A percentile compares a stretch with the other conserved stretches of the same genome.
Conservation (phyloP, 2,329 filamentous ascomycete species). For the Sclerotinia glacialis region DNA sequence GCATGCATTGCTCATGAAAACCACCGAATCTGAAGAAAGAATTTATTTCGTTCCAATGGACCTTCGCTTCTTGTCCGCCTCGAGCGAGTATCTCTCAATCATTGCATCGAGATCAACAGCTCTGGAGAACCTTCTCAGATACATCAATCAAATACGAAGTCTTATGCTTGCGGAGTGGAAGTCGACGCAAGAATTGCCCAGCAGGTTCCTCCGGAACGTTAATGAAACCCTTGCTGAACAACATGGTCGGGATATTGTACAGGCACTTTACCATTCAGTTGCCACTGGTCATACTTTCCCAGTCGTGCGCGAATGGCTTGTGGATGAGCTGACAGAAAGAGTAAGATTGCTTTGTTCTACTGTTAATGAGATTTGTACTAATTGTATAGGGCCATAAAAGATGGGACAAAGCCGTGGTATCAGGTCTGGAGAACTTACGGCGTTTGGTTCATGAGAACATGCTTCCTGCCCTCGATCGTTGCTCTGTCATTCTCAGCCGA, state of each 20-base stretch:
- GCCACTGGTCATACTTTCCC: conserved; percentile 78
- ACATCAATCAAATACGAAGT: conserved; percentile 75
- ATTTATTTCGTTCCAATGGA: conserved; percentile 73
- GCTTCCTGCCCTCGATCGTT: conserved; percentile 81
- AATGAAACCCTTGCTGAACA: conserved; percentile 71
- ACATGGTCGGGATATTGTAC: conserved; percentile 62
- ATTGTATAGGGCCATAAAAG: conserved; percentile 74
- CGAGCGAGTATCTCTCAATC: conserved; percentile 76
- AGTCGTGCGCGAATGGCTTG: conserved; percentile 79
- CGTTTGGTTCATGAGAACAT: conserved; percentile 82
- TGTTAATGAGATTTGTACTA: conserved; percentile 19
- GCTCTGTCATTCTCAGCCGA: conserved; percentile 75
- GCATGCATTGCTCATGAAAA: conserved; percentile 65
- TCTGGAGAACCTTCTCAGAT: conserved; percentile 80
- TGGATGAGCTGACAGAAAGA: conserved; percentile 76
- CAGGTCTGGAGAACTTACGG: conserved; percentile 74
- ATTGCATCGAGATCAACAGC: conserved; percentile 84
- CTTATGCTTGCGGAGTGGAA: conserved; percentile 83
- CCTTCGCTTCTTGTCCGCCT: conserved; percentile 75
- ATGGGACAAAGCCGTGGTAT: conserved; percentile 85
- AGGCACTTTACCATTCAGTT: conserved; percentile 79
- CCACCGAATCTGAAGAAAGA: conserved; percentile 42
- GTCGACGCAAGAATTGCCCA: conserved; percentile 74
- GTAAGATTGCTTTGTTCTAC: conserved; percentile 47
- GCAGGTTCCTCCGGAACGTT: conserved; percentile 73